These are phyloP conservation scores for Helicocarpus griseus DNA, from an alignment of 2,329 filamentous ascomycete species.

Conservation along the genomic window DNA sequence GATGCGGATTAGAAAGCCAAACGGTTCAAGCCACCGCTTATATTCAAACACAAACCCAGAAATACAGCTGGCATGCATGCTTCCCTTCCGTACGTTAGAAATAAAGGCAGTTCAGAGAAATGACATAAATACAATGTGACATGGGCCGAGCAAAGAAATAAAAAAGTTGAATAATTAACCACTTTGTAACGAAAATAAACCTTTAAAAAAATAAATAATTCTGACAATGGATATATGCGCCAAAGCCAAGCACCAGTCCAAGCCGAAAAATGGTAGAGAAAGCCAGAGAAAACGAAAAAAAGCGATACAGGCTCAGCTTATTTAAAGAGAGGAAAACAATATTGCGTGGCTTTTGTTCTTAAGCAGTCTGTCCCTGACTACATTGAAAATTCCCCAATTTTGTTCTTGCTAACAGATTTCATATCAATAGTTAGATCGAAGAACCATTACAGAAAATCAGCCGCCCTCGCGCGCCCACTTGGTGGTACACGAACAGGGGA, in stretches of 20 bases:
- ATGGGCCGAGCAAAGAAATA: background rate
- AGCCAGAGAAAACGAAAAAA: background rate
- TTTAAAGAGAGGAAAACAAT: background rate
- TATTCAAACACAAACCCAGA: no score
- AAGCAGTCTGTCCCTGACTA: no score
- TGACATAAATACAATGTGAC: no score
- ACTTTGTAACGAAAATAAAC: background rate
- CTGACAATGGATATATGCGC: background rate
- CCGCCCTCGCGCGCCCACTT: conserved; percentile 9
- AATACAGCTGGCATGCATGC: no score
- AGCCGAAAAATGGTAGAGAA: background rate
- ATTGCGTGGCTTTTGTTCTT: background rate
- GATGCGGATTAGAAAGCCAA: no score
- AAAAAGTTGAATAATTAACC: background rate
- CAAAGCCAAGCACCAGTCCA: background rate
- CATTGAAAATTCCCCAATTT: background rate
- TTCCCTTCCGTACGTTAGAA: no score
- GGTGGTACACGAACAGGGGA: conserved; percentile 11
- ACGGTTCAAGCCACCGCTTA: no score
- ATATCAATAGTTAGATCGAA: background rate
- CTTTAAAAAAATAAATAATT: background rate
- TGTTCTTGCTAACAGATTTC: background rate
- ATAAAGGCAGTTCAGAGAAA: no score
- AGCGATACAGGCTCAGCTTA: background rate
- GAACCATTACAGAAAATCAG: conserved; percentile 13